These are phyloP conservation scores for Trypanosoma brucei DNA, from an alignment of 208 protist genomes.

Conservation along the genomic window DNA sequence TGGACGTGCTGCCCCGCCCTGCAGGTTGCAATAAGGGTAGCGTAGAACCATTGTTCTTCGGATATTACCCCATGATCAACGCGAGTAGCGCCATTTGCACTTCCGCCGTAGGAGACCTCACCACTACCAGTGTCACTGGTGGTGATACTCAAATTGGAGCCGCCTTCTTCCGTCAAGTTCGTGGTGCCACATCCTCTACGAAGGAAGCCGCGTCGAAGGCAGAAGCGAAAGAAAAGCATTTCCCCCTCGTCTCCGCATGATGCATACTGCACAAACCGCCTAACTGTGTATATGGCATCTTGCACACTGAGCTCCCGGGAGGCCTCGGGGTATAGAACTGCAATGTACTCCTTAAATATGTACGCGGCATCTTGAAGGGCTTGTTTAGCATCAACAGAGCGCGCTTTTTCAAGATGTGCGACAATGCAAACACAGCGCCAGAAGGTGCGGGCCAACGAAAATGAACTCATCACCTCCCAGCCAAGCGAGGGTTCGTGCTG, in stretches of 20 bases:
- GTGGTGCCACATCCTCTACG: conserved; percentile 12
- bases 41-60: conserved; percentile 40
- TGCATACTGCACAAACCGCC: conserved; percentile 51
- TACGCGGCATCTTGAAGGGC: conserved; percentile 28
- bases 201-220: conserved; percentile 31
- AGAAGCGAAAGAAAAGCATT: conserved; percentile 63
- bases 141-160: neutral
- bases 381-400: conserved; percentile 27
- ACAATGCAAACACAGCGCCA: conserved; percentile 66
- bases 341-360: conserved; percentile 27
- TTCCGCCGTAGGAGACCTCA: neutral
- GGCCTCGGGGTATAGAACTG: conserved; percentile 7
- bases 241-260: conserved; percentile 60
- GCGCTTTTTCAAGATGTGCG: conserved; percentile 23
- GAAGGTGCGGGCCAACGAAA: conserved; percentile 56
- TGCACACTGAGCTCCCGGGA: conserved; percentile 7
- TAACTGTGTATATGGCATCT: conserved; percentile 19
- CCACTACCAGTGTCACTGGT: neutral
- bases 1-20: conserved; percentile 41
- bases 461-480: conserved; percentile 33
- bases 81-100: neutral
- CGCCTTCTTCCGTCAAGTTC: neutral
- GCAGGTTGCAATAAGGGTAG: conserved; percentile 55
- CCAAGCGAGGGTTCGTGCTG: conserved; percentile 19
- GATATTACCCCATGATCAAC: conserved; percentile 8